Conservation (phyloP, 164 flowering plant species). For the Aristolochia californica region DNA sequence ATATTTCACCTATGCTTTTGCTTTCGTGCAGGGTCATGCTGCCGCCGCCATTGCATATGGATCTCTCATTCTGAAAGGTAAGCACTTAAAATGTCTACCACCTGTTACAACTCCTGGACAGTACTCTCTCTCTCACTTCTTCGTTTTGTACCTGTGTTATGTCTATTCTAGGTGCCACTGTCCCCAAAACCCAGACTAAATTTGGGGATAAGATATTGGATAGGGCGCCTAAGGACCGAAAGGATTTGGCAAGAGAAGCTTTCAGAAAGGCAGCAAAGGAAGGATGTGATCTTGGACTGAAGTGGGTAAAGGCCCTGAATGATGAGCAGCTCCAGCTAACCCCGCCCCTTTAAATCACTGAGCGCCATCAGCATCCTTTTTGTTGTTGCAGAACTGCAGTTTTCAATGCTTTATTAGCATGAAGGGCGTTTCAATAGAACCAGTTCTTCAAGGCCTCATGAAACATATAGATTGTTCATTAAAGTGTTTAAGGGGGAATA, state of each 20-base stretch:
- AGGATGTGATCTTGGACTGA: slow-evolving; percentile 77
- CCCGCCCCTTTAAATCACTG: too few relatives aligned
- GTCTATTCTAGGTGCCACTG: slow-evolving; percentile 41
- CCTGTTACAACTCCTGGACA: neutral
- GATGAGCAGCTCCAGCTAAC: slow-evolving; percentile 33
- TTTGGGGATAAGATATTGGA: slow-evolving; percentile 21
- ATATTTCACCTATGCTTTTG: neutral
- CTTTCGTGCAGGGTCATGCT: slow-evolving; percentile 68
- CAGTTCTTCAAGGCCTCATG: too few relatives aligned
- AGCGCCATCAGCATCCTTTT: too few relatives aligned
- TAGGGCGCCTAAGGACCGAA: slow-evolving; percentile 17
- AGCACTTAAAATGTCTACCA: neutral
- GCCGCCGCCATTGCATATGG: slow-evolving; percentile 98
- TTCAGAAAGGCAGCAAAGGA: slow-evolving; percentile 71
- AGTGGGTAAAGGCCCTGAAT: slow-evolving; percentile 65
- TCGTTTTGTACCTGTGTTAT: neutral
- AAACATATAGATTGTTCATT: too few relatives aligned
- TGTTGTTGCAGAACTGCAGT: too few relatives aligned
- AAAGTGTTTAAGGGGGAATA: too few relatives aligned
- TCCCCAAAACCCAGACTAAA: slow-evolving; percentile 62
- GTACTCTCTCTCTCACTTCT: neutral
- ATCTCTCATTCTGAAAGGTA: slow-evolving; percentile 84
- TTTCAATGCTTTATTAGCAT: too few relatives aligned
- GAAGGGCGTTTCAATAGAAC: too few relatives aligned
- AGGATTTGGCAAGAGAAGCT: slow-evolving; percentile 57